A percentile compares a stretch with the other conserved stretches of the same genome.
Evolutionary conservation across 2,329 filamentous ascomycete species (phyloP).

Genomic region (Pseudogymnoascus sp.): DNA sequence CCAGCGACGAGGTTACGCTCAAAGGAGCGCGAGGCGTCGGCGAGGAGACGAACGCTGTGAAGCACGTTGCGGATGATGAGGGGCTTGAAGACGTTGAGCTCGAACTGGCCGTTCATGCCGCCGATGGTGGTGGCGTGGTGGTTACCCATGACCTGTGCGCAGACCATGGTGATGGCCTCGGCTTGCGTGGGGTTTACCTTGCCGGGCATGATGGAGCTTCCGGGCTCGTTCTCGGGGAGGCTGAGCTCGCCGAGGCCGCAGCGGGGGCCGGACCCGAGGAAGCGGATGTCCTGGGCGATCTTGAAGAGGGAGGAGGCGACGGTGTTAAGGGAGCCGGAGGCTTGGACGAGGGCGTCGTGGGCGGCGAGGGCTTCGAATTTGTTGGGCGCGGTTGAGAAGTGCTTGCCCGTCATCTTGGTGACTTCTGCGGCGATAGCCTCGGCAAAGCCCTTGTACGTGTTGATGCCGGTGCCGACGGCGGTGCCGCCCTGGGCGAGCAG

Average conservation of each 20-base stretch:
- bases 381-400: constrained; percentile 95
- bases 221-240: constrained; percentile 95
- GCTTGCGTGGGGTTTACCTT: constrained; percentile 99
- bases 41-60: constrained; percentile 79
- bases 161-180: constrained; percentile 96
- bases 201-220: constrained; percentile 96
- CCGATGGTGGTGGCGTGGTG: constrained; percentile 86
- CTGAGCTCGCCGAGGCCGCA: constrained; percentile 90
- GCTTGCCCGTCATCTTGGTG: constrained; percentile 79
- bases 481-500: constrained; percentile 92
- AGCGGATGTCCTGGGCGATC: constrained; percentile 96
- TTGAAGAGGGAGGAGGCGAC: constrained; percentile 88
- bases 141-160: constrained; percentile 96
- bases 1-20: constrained; percentile 86
- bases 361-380: constrained; percentile 97
- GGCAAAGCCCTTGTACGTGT: constrained; percentile 93
- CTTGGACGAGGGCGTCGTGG: constrained; percentile 92
- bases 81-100: constrained; percentile 98
- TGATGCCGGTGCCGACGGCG: constrained; percentile 92
- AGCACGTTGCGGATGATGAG: constrained; percentile 91
- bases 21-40: constrained; percentile 91
- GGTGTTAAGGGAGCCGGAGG: constrained; percentile 87
- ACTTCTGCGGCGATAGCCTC: constrained; percentile 89
- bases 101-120: constrained; percentile 96
- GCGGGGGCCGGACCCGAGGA: constrained; percentile 89